A percentile compares a stretch with the other conserved stretches of the same genome.
These are phyloP conservation scores for Exophiala oligosperma DNA, from an alignment of 2,329 filamentous ascomycete genomes.

Conservation along the genomic window DNA sequence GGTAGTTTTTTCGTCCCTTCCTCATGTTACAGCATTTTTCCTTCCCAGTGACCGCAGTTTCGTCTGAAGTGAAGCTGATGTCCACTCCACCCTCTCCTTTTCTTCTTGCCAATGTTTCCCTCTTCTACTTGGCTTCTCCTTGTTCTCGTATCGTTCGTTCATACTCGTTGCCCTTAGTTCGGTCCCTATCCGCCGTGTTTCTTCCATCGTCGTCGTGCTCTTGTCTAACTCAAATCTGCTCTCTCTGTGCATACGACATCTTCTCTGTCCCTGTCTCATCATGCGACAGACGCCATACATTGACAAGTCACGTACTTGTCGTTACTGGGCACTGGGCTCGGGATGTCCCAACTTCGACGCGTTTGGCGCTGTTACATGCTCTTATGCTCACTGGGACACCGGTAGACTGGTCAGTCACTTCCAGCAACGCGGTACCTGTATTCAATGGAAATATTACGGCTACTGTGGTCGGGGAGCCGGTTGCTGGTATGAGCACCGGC, in stretches of 20 bases:
- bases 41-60: too few species aligned
- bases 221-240: neutral
- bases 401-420: slow-evolving; percentile 17
- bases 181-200: too few species aligned
- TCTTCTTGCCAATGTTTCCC: too few species aligned
- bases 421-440: slow-evolving; percentile 28
- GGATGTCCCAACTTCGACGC: slow-evolving; percentile 24
- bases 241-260: neutral
- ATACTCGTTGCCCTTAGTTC: too few species aligned
- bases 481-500: slow-evolving; percentile 28
- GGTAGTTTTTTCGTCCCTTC: too few species aligned
- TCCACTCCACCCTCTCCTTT: too few species aligned
- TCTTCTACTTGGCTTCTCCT: too few species aligned
- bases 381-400: slow-evolving; percentile 28
- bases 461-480: slow-evolving; percentile 14
- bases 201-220: neutral
- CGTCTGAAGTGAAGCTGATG: too few species aligned
- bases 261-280: neutral
- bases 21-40: too few species aligned
- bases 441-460: slow-evolving; percentile 15
- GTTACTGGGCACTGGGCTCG: slow-evolving; percentile 29
- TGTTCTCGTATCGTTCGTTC: too few species aligned
- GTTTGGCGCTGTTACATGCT: slow-evolving; percentile 11
- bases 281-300: neutral
- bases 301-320: slow-evolving; percentile 20